Percentiles rank a stretch among this genome's conserved stretches.
Conservation (phyloP, 805 yeast genomes). For the Debaryomyces hansenii region DNA sequence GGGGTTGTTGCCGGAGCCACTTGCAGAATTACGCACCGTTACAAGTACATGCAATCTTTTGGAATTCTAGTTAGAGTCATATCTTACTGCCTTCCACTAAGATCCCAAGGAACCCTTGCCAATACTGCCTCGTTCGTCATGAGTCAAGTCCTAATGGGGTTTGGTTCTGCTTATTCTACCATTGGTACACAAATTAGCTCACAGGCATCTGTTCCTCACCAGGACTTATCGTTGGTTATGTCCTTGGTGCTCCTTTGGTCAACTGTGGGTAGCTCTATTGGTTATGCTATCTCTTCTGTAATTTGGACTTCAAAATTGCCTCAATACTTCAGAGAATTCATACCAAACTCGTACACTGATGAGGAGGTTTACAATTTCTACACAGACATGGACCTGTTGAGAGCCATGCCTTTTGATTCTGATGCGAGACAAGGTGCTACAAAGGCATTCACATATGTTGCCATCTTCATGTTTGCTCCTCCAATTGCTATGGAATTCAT, state of each 20-base stretch:
- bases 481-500: slow-evolving; percentile 28
- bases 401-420: slow-evolving; percentile 19
- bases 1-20: slow-evolving; percentile 36
- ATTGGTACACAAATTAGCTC: slow-evolving; percentile 37
- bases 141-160: slow-evolving; percentile 34
- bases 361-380: slow-evolving; percentile 18
- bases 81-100: slow-evolving; percentile 26
- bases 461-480: slow-evolving; percentile 23
- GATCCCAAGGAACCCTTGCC: slow-evolving; percentile 13
- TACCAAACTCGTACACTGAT: slow-evolving; percentile 22
- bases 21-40: slow-evolving; percentile 34
- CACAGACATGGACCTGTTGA: slow-evolving; percentile 19
- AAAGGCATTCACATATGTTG: slow-evolving; percentile 28
- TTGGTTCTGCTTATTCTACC: slow-evolving; percentile 40
- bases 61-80: slow-evolving; percentile 34
- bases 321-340: slow-evolving; percentile 20
- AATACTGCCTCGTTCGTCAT: slow-evolving; percentile 28
- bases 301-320: slow-evolving; percentile 29
- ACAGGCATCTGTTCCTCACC: slow-evolving; percentile 43
- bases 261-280: slow-evolving; percentile 38
- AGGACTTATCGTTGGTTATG: slow-evolving; percentile 41
- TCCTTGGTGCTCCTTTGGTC: slow-evolving; percentile 34
- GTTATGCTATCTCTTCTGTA: slow-evolving; percentile 40
- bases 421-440: slow-evolving; percentile 30
- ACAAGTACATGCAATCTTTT: slow-evolving; percentile 31